Evolutionary conservation across 2,329 filamentous ascomycete species (phyloP).

Genomic region (Monosporascus sp.): DNA sequence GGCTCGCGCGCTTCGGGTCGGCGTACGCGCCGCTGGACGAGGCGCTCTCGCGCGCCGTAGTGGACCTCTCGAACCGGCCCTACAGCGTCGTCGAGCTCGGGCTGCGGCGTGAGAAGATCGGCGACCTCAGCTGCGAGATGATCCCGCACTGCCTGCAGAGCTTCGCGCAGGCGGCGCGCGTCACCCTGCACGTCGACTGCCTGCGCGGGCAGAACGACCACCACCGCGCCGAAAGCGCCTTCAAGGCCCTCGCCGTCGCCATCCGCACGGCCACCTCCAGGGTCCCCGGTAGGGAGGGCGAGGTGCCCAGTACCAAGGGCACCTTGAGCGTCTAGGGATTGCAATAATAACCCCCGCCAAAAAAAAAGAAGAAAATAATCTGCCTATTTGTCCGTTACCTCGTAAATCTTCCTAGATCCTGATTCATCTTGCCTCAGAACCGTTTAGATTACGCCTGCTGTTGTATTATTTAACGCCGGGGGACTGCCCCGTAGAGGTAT

Average conservation of each 20-base stretch:
- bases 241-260: conserved; percentile 91
- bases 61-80: conserved; percentile 90
- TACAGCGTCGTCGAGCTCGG: conserved; percentile 80
- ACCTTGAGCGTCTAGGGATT: conserved; percentile 59
- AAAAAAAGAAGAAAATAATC: no score
- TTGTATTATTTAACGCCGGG: no score
- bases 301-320: conserved; percentile 94
- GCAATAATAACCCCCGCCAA: neutral
- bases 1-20: conserved; percentile 83
- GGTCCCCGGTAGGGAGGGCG: conserved; percentile 76
- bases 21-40: conserved; percentile 95
- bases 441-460: no score
- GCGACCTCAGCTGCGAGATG: conserved; percentile 93
- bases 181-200: conserved; percentile 95
- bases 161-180: conserved; percentile 82
- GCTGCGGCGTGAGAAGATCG: conserved; percentile 86
- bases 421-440: no score
- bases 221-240: conserved; percentile 91
- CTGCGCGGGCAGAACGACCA: conserved; percentile 90
- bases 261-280: conserved; percentile 69
- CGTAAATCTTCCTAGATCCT: no score
- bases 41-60: conserved; percentile 85
- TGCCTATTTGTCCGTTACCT: no score
- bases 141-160: conserved; percentile 91
- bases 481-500: no score